phyloP scores from a whole-genome alignment of 2,329 filamentous ascomycete genomes.

The Trichoderma lentiforme region DNA sequence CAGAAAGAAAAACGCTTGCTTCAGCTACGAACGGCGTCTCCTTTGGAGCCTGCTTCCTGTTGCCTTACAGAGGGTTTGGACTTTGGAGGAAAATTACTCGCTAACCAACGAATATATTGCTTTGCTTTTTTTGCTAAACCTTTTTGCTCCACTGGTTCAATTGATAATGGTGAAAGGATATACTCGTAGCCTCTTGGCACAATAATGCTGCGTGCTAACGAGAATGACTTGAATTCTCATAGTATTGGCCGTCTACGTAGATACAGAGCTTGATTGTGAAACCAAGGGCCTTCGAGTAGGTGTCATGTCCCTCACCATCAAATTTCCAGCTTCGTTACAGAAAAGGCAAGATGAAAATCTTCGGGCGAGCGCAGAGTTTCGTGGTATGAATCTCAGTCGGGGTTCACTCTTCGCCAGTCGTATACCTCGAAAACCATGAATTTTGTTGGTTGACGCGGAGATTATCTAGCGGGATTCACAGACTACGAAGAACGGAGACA shows the following conservation, averaged over 20 bases:
- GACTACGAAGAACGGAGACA: background rate
- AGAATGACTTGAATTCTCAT: no score
- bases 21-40: background rate
- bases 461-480: constrained; percentile 69
- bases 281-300: background rate
- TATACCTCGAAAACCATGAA: constrained; percentile 87
- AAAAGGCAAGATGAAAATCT: constrained; percentile 68
- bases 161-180: background rate
- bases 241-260: background rate
- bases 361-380: constrained; percentile 65
- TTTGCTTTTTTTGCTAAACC: constrained; percentile 10
- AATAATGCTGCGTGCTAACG: background rate
- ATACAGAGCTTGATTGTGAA: background rate
- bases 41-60: background rate
- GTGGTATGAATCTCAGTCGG: constrained; percentile 45
- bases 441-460: constrained; percentile 71
- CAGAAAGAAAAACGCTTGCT: background rate
- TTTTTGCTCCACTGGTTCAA: background rate
- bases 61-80: background rate
- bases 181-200: background rate
- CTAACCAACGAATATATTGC: constrained; percentile 1
- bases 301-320: constrained; percentile 76
- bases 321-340: constrained; percentile 68
- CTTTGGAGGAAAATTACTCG: background rate
- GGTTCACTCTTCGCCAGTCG: constrained; percentile 80